Base-by-base conservation (phyloP, 768 basidiomycete genomes). In the Pholiota conissans region DNA sequence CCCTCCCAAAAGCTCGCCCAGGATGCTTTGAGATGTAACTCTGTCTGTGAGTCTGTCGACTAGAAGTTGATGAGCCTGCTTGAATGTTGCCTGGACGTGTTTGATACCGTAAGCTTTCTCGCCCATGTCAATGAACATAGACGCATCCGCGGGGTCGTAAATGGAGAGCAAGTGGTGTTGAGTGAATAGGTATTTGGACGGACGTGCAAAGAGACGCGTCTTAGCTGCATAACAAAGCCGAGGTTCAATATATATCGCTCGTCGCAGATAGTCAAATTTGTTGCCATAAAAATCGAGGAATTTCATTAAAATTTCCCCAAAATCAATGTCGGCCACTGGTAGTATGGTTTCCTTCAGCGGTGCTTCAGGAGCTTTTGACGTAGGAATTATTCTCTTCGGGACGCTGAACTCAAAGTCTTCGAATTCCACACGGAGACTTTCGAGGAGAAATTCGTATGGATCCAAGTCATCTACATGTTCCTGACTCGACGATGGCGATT, bases 281-380 rank as follows among this genome's bases (percentile, higher is more conserved):
- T 55, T 42, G 2, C 66, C 67, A 47, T 68, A 70, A 48, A 70
- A 70, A 18, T 62, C 59, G 48, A 68, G 60, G 52, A 70, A 66
- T 2, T 49, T 48, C 16, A 57, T 60, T n/a, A 70, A 49, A 11
- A 61, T 63, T 14, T 55, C 20, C 7, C 65, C 67, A 26, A 62
- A 59, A 42, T 68, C 56, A 14, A 28, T 34, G 58, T 32, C 30
- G 30, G 13, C 30, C 30, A n/a, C n/a, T n/a, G n/a, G n/a, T n/a
- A n/a, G 30, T 18, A 29, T 8, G 16, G 52, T 46, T 8, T 51
- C 22, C 27, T 48, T 28, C 32, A 6, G 53, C 49, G 11, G 57
- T 16, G 53, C 49, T 22, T 13, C 9, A n/a, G n/a, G n/a, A n/a
- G n/a, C n/a, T n/a, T n/a, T n/a, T n/a, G n/a, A n/a, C n/a, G n/a